Base-by-base conservation (phyloP, 257 asterid genomes). In the Petunia secreta region DNA sequence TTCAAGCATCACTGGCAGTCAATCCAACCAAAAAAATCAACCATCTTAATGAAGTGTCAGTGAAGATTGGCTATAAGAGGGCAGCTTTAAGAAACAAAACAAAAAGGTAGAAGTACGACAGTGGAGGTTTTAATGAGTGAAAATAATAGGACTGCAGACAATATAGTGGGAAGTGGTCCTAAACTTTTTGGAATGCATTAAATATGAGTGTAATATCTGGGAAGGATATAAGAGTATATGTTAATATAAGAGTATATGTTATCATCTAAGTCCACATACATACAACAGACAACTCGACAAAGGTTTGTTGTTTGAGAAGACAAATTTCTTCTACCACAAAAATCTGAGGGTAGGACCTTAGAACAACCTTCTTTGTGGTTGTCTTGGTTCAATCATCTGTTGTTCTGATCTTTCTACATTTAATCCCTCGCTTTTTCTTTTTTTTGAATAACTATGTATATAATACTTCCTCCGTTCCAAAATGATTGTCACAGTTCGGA, bases 201-300 rank as follows among this genome's bases (percentile, higher is more conserved):
- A 79, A 52, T 44, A 34, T 64, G 57, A 52, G 58, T 46, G 77
- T 71, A 71, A 48, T 46, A 46, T 16, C 1, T 69, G 8, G 41
- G 59, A 69, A 46, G 9, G 7, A 8, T 3, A n/a, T 25, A 66
- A 39, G 4, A 44, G n/a, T n/a, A n/a, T n/a, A n/a, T n/a, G n/a
- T n/a, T n/a, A n/a, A n/a, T n/a, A n/a, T n/a, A n/a, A n/a, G n/a
- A n/a, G n/a, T n/a, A n/a, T n/a, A n/a, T 69, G 15, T 58, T 77
- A 83, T 48, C 80, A 84, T 75, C 80, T 50, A 78, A 85, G 90
- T 83, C 92, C 92, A 89, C 89, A 86, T 57, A 85, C 57, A 41
- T 16, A 40, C 43, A 74, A 41, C 67, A 81, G 87, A 86, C 88
- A 86, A 60, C 7, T 80, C 78, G 89, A 83, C 89, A 84, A 10